A percentile compares a stretch with the other conserved stretches of the same genome.
Conservation (phyloP, 1,284 basidiomycete species). For the Heliocybe sulcata region DNA sequence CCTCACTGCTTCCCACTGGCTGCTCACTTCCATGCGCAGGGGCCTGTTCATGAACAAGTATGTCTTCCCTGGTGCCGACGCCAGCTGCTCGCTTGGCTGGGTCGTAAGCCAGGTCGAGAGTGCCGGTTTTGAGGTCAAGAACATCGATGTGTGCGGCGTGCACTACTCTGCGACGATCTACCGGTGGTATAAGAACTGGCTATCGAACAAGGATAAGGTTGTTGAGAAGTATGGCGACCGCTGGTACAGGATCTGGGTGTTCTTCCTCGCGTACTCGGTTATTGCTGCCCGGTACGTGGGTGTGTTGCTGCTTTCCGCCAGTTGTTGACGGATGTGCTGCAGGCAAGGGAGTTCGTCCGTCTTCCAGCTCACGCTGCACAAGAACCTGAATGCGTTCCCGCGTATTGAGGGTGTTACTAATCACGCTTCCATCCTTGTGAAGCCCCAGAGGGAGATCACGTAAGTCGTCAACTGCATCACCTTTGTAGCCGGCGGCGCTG, state of each 20-base stretch:
- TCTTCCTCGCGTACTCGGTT: conserved; percentile 80
- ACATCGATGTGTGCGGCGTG: conserved; percentile 93
- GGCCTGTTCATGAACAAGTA: conserved; percentile 96
- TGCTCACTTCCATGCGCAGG: conserved; percentile 28
- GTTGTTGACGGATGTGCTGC: conserved; percentile 6
- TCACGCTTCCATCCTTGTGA: conserved; percentile 69
- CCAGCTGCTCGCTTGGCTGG: conserved; percentile 93
- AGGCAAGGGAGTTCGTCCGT: conserved; percentile 85
- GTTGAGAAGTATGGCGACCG: conserved; percentile 85
- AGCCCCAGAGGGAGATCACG: conserved; percentile 38
- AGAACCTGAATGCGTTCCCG: conserved; percentile 94
- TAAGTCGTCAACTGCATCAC: conserved; percentile 21
- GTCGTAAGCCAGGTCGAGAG: conserved; percentile 83
- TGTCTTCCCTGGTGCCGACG: conserved; percentile 97
- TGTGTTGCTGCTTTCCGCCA: background rate
- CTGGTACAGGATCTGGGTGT: conserved; percentile 89
- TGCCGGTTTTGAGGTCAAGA: conserved; percentile 96
- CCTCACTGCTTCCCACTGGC: background rate
- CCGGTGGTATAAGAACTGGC: conserved; percentile 95
- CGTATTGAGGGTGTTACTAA: conserved; percentile 75
- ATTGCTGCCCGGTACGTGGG: conserved; percentile 59
- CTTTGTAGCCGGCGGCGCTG: background rate
- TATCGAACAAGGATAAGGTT: conserved; percentile 85
- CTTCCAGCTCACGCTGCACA: conserved; percentile 95
- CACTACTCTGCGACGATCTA: conserved; percentile 95